Evolutionary conservation across 1,284 basidiomycete genomes (phyloP).

Genomic region (Earliella scabrosa): DNA sequence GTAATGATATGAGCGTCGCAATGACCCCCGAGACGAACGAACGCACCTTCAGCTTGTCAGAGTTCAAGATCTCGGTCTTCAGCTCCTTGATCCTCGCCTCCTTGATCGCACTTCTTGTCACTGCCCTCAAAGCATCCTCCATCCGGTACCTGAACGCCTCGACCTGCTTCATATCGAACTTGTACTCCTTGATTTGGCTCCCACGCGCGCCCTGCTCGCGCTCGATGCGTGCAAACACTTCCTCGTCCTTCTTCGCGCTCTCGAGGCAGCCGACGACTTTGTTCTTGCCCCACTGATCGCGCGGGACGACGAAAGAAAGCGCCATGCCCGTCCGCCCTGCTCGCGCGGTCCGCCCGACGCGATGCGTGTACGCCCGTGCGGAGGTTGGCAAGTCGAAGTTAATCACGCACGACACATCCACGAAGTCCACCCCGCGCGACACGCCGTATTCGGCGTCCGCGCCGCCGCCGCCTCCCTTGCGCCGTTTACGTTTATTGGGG

Average conservation of each 20-base stretch:
- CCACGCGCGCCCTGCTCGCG: conserved; percentile 73
- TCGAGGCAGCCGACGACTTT: conserved; percentile 70
- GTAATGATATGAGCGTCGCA: not conserved
- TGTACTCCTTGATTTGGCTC: conserved; percentile 88
- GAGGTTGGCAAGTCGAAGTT: conserved; percentile 97
- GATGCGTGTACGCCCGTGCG: conserved; percentile 92
- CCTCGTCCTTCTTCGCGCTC: conserved; percentile 78
- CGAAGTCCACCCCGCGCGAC: conserved; percentile 96
- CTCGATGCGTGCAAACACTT: conserved; percentile 80
- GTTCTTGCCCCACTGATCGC: conserved; percentile 78
- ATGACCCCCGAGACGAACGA: not conserved
- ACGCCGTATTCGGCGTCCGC: conserved; percentile 89
- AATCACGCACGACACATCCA: conserved; percentile 96
- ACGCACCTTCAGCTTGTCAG: conserved; percentile 92
- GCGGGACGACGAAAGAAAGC: conserved; percentile 88
- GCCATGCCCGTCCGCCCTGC: conserved; percentile 95
- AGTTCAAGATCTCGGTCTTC: conserved; percentile 93
- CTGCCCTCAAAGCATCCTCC: conserved; percentile 92
- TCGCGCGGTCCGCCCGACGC: conserved; percentile 94
- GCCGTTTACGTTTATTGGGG: conserved; percentile 38
- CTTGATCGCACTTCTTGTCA: conserved; percentile 85
- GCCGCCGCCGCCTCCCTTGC: conserved; percentile 25
- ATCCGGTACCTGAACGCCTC: conserved; percentile 99
- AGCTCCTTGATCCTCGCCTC: conserved; percentile 96
- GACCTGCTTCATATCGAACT: conserved; percentile 92